Base-by-base conservation (phyloP, 805 yeast species). In the Schwanniomyces occidentalis region DNA sequence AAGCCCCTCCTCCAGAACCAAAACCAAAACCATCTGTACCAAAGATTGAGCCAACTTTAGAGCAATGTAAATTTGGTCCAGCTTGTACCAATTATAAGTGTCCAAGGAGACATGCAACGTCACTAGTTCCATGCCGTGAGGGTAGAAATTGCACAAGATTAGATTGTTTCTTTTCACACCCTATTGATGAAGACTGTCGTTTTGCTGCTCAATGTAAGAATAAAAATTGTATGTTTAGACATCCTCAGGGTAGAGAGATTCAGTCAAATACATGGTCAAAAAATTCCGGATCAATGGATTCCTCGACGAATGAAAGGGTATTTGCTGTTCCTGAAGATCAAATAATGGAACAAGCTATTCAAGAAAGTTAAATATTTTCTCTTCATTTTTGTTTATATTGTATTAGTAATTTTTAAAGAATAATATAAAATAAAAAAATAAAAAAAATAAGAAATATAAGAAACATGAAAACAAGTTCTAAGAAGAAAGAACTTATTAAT, bases 121-220 rank as follows among this genome's bases (percentile, higher is more conserved):
- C 85, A 6, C 71, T 76, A 6, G 76, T 80, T 18, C 61, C 85
- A 41, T 89, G 97, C 57, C 85, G 95, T 54, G 86, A 81, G 19
- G 96, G 96, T 16, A 75, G 76, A 17, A 71, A 71, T 31, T 89
- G 97, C 66, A 73, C 77, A 13, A 78, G 95, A 59, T 67, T 78
- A 31, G 93, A 89, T 58, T 89, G 97, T 64, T 69, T 74, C 32
- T 89, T 87, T 59, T 73, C 84, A 14, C 97, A 89, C 59, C 95
- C 95, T 26, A 65, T 86, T 24, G 71, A 71, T 44, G 90, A 83
- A 52, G 81, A 74, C 34, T 89, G 97, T 65, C 85, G 83, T 49
- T 89, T 80, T 60, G 95, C 88, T 9, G 69, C 70, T 38, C 76
- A 77, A 42, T 89, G 97, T 64, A 76, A 72, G 48, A 87, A 86